A percentile compares a stretch with the other conserved stretches of the same genome.
These are phyloP conservation scores for Acanthamoeba triangularis DNA, from an alignment of 208 protist genomes.

Conservation along the genomic window DNA sequence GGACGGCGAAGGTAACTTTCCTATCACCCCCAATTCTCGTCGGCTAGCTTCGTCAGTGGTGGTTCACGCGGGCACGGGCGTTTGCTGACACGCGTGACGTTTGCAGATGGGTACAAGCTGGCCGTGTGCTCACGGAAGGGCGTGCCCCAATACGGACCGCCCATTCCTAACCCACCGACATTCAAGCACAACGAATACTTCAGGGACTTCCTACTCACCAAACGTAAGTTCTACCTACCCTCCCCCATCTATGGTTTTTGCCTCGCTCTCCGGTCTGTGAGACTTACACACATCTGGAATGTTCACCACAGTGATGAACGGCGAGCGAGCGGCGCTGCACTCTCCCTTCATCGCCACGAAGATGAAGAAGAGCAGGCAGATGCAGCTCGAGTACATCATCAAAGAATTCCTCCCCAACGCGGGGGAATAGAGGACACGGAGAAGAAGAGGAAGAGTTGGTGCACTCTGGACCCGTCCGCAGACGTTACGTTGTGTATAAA, in stretches of 20 bases:
- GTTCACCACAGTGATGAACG: slow-evolving; percentile 6
- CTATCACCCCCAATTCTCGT: neutral
- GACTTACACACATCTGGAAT: neutral
- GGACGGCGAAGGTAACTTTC: neutral
- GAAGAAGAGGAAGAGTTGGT: too few relatives aligned
- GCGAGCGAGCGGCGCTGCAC: slow-evolving; percentile 20
- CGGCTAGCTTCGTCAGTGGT: neutral
- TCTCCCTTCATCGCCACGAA: slow-evolving; percentile 26
- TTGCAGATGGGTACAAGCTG: neutral
- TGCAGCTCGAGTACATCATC: slow-evolving; percentile 55
- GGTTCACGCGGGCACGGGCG: too few relatives aligned
- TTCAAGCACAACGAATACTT: slow-evolving; percentile 48
- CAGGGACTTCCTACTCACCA: slow-evolving; percentile 45
- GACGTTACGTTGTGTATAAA: neutral
- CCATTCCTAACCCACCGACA: slow-evolving; percentile 10
- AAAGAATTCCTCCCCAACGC: neutral
- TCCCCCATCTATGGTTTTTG: neutral
- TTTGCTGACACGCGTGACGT: too few relatives aligned
- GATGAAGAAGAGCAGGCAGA: slow-evolving; percentile 41
- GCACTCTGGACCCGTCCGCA: neutral
- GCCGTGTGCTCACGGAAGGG: slow-evolving; percentile 9
- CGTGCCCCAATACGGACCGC: slow-evolving; percentile 36
- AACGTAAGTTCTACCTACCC: neutral
- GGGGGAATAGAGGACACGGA: neutral
- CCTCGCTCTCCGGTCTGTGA: neutral